Percentiles rank a stretch among this genome's conserved stretches.
Conservation (phyloP, 176 grass and related monocot genomes). For the Carex myosuroides region DNA sequence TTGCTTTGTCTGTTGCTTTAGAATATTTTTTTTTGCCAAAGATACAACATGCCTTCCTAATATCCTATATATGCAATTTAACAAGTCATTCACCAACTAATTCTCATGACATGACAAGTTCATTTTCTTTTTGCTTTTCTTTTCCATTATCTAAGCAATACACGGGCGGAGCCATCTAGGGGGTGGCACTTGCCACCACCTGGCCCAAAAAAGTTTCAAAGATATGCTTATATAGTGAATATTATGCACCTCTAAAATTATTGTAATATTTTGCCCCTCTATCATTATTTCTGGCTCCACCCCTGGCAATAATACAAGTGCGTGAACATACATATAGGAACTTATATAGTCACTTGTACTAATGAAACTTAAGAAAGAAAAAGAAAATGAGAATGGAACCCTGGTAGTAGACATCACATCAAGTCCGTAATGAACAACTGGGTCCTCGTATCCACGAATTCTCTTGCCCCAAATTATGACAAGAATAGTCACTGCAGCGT, state of each 20-base stretch:
- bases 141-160: not conserved
- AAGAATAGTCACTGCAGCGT: slow-evolving; percentile 66
- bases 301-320: not conserved
- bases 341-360: slow-evolving; percentile 7
- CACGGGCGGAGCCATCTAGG: no score
- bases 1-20: not conserved
- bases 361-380: slow-evolving; percentile 12
- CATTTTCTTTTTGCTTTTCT: not conserved
- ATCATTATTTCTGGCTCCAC: no score
- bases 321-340: not conserved
- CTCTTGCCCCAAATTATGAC: slow-evolving; percentile 91
- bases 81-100: not conserved
- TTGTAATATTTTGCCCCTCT: no score
- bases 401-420: slow-evolving; percentile 44
- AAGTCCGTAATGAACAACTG: slow-evolving; percentile 80
- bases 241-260: no score
- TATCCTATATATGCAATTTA: not conserved
- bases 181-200: no score
- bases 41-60: not conserved
- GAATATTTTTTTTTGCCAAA: not conserved
- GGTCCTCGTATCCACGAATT: slow-evolving; percentile 75
- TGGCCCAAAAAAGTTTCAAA: no score
- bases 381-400: slow-evolving; percentile 30
- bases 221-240: no score
- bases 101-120: not conserved